Conservation (phyloP, 2,329 filamentous ascomycete genomes). For the Xylariales sp. region DNA sequence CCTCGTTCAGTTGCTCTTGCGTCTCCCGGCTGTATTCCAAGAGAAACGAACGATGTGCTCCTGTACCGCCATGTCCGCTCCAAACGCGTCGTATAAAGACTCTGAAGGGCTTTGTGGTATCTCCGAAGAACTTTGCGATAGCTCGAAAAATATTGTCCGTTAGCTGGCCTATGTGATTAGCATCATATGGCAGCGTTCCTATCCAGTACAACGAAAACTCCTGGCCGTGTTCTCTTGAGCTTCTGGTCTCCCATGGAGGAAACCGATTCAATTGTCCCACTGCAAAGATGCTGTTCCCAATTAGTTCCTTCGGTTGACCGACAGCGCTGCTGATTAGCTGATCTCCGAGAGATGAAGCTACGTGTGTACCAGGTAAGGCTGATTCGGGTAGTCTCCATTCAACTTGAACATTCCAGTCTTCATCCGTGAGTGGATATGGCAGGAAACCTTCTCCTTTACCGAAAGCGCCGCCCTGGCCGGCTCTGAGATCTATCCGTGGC, state of each 20-base stretch:
- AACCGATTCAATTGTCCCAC: background rate
- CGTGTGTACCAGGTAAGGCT: background rate
- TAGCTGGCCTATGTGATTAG: background rate
- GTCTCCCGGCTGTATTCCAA: background rate
- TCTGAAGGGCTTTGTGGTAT: background rate
- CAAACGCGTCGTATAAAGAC: slow-evolving; percentile 2
- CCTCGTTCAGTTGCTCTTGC: background rate
- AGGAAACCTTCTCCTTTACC: background rate
- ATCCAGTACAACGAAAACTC: slow-evolving; percentile 4
- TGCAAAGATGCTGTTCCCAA: background rate
- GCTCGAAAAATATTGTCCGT: background rate
- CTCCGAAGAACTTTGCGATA: slow-evolving; percentile 3
- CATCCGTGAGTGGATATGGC: background rate
- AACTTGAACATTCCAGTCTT: background rate
- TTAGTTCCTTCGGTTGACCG: background rate
- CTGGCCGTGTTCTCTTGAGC: background rate
- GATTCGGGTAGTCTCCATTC: background rate
- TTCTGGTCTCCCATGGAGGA: background rate
- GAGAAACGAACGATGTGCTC: slow-evolving; percentile 1
- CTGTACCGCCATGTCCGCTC: background rate
- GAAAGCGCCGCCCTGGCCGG: background rate
- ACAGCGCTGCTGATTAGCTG: background rate
- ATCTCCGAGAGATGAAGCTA: background rate
- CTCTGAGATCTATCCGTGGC: background rate
- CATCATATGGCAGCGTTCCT: background rate